phyloP scores from a whole-genome alignment of 192 early-diverging fungal species.

The Coemansia sp. region DNA sequence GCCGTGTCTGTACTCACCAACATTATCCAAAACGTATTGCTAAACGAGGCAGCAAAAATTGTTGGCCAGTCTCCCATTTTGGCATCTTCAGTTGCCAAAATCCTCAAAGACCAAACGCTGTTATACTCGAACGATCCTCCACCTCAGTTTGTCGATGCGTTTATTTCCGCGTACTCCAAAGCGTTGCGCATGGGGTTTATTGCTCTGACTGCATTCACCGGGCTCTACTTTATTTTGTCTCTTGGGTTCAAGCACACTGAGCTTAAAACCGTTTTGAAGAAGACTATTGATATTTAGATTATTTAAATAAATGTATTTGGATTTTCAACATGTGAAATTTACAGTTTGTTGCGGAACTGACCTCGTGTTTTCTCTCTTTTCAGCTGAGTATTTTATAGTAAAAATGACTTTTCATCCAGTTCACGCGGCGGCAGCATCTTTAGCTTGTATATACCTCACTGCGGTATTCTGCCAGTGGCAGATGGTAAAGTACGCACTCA shows the following conservation, averaged over 20 bases:
- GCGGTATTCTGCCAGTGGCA: constrained; percentile 20
- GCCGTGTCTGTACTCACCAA: constrained; percentile 59
- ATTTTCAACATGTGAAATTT: neutral
- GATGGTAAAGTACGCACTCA: constrained; percentile 28
- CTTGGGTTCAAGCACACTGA: constrained; percentile 35
- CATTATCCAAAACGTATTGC: constrained; percentile 62
- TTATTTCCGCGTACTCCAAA: constrained; percentile 15
- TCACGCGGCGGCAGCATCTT: constrained; percentile 13
- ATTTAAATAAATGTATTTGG: constrained; percentile 1
- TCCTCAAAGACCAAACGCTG: constrained; percentile 22
- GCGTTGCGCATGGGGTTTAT: constrained; percentile 28
- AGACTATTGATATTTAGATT: constrained; percentile 22
- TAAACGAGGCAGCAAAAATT: constrained; percentile 16
- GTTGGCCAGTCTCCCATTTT: constrained; percentile 25
- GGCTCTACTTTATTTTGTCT: constrained; percentile 20
- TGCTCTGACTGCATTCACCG: constrained; percentile 27
- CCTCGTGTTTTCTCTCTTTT: constrained; percentile 1
- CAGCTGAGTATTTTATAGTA: neutral
- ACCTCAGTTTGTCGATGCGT: neutral
- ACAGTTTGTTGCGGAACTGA: neutral
- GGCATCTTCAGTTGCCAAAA: constrained; percentile 15
- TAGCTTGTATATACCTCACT: constrained; percentile 22
- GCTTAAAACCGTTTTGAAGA: constrained; percentile 36
- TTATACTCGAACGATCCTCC: constrained; percentile 12
- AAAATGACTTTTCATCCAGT: neutral